Evolutionary conservation across 306 rosid genomes (phyloP).

Genomic region (Gleditsia sinensis): DNA sequence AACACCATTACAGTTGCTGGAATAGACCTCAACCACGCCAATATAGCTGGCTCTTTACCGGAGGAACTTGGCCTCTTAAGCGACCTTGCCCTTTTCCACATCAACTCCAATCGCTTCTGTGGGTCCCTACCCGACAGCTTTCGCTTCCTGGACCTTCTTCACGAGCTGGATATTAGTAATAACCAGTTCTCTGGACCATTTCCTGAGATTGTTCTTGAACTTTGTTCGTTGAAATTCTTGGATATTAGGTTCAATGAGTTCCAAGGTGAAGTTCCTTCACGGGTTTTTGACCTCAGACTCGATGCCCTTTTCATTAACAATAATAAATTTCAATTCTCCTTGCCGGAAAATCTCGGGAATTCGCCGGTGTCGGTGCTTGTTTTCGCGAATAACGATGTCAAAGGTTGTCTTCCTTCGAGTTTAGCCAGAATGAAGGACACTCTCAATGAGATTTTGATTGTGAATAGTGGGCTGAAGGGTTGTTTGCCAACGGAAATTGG

Average conservation of each 20-base stretch:
- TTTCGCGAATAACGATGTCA: conserved; percentile 66
- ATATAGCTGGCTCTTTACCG: conserved; percentile 66
- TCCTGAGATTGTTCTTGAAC: conserved; percentile 53
- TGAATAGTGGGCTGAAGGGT: conserved; percentile 65
- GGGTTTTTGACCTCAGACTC: conserved; percentile 62
- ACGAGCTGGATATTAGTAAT: conserved; percentile 78
- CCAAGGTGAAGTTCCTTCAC: conserved; percentile 56
- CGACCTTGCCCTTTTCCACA: conserved; percentile 74
- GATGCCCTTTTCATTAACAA: conserved; percentile 83
- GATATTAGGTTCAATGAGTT: conserved; percentile 76
- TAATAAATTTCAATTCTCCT: conserved; percentile 57
- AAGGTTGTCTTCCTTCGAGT: conserved; percentile 67
- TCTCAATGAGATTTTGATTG: conserved; percentile 62
- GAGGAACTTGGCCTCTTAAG: conserved; percentile 71
- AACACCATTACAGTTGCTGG: conserved; percentile 74
- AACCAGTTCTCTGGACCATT: conserved; percentile 70
- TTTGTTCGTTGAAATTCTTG: conserved; percentile 53
- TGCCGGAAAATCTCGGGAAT: conserved; percentile 64
- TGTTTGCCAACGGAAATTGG: conserved; percentile 73
- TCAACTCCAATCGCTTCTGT: conserved; percentile 76
- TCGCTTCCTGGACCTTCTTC: conserved; percentile 47
- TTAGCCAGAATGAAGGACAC: conserved; percentile 61
- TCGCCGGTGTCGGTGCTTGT: conserved; percentile 69
- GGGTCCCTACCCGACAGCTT: conserved; percentile 65
- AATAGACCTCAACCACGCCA: conserved; percentile 78